Evolutionary conservation across 2,329 filamentous ascomycete species (phyloP).

Genomic region (Pseudofabraea citricarpa): DNA sequence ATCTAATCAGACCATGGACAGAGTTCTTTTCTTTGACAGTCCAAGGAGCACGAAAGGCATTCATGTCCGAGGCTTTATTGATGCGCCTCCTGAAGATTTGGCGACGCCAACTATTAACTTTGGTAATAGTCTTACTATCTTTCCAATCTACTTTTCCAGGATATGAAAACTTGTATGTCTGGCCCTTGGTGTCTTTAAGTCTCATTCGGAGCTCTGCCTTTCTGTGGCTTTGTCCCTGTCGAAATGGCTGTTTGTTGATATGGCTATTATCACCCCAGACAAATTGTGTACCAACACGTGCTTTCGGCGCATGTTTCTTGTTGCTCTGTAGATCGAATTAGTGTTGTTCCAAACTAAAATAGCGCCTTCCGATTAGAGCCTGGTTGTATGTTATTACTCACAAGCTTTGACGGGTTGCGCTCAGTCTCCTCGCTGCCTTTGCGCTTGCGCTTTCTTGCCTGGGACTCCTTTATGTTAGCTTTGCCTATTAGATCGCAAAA

Average conservation of each 20-base stretch:
- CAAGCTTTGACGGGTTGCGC: no score
- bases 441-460: no score
- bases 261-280: neutral
- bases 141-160: neutral
- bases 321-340: neutral
- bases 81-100: neutral
- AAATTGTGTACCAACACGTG: neutral
- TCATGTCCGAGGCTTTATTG: neutral
- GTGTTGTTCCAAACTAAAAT: no score
- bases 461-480: no score
- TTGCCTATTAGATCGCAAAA: no score
- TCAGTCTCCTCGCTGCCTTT: no score
- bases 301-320: neutral
- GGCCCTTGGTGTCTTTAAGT: neutral
- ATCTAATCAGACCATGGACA: neutral
- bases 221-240: neutral
- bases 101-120: neutral
- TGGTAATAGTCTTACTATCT: neutral
- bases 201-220: neutral
- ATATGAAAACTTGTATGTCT: neutral
- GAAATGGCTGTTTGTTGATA: neutral
- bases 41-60: neutral
- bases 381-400: no score
- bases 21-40: neutral
- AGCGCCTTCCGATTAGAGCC: no score